Percentiles rank a stretch among this genome's conserved stretches.
phyloP scores from a whole-genome alignment of 306 rosid genomes.

The Lagenaria siceraria region DNA sequence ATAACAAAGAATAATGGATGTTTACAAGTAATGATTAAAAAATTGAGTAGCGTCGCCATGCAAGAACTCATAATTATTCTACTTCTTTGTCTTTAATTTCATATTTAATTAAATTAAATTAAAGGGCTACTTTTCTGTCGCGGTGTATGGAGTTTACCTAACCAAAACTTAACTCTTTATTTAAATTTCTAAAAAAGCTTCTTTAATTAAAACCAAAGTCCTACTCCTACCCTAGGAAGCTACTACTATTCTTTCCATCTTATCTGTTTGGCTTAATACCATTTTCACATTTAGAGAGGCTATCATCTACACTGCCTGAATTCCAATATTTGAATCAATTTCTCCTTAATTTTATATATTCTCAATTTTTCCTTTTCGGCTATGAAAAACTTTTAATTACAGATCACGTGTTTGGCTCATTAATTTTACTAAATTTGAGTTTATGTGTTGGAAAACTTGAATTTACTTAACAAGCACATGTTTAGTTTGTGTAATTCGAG shows the following conservation, averaged over 20 bases:
- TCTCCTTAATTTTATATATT: not conserved
- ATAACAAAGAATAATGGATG: not conserved
- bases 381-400: not conserved
- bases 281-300: not conserved
- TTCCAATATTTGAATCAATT: not conserved
- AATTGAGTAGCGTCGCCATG: not conserved
- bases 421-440: not conserved
- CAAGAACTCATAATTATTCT: constrained; percentile 3
- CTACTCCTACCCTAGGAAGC: not conserved
- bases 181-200: not conserved
- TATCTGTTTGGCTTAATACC: not conserved
- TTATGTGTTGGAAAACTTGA: not conserved
- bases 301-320: not conserved
- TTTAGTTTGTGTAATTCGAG: not conserved
- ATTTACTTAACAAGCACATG: not conserved
- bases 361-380: not conserved
- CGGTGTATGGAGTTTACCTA: not conserved
- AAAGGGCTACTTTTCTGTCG: not conserved
- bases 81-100: constrained; percentile 4
- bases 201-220: not conserved
- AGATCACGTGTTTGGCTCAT: not conserved
- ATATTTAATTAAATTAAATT: not conserved
- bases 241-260: not conserved
- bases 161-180: not conserved
- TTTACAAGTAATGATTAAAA: not conserved